Conservation (phyloP, 2,329 filamentous ascomycete species). For the Pseudocercospora ulei region DNA sequence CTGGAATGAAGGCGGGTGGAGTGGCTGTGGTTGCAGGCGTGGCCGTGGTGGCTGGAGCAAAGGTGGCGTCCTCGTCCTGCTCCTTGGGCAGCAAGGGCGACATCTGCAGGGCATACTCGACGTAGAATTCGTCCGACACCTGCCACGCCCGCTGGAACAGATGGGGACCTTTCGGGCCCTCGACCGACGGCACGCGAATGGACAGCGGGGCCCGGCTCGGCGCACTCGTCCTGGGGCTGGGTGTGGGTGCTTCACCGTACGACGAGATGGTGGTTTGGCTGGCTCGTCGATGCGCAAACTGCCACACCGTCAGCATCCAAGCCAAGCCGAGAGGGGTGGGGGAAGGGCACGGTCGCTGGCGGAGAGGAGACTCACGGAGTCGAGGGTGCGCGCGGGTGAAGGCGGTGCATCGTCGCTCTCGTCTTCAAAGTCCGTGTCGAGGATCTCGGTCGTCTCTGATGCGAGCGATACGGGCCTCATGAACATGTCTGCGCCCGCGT, state of each 20-base stretch:
- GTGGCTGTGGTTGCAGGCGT: constrained; percentile 23
- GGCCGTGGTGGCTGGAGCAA: constrained; percentile 24
- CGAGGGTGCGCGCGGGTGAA: constrained; percentile 57
- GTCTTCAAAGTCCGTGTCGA: constrained; percentile 66
- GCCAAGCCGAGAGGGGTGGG: no score
- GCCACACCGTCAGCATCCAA: constrained; percentile 20
- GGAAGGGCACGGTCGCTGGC: no score
- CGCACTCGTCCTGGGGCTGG: constrained; percentile 50
- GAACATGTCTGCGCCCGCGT: constrained; percentile 43
- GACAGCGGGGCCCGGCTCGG: constrained; percentile 50
- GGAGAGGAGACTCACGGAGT: constrained; percentile 58
- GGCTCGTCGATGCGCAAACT: constrained; percentile 49
- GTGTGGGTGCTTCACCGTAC: constrained; percentile 73
- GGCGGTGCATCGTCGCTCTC: constrained; percentile 45
- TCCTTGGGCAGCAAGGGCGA: constrained; percentile 64
- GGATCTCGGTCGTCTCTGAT: constrained; percentile 66
- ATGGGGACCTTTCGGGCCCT: constrained; percentile 77
- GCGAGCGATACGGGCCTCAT: constrained; percentile 35
- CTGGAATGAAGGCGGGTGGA: constrained; percentile 27
- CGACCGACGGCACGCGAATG: constrained; percentile 57
- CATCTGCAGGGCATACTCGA: constrained; percentile 52
- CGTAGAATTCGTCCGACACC: constrained; percentile 46
- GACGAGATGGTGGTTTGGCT: constrained; percentile 82
- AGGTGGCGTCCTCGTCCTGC: constrained; percentile 31
- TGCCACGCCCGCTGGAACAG: constrained; percentile 69